Evolutionary conservation across 2,329 filamentous ascomycete genomes (phyloP).

Genomic region (Scytalidium sp.): DNA sequence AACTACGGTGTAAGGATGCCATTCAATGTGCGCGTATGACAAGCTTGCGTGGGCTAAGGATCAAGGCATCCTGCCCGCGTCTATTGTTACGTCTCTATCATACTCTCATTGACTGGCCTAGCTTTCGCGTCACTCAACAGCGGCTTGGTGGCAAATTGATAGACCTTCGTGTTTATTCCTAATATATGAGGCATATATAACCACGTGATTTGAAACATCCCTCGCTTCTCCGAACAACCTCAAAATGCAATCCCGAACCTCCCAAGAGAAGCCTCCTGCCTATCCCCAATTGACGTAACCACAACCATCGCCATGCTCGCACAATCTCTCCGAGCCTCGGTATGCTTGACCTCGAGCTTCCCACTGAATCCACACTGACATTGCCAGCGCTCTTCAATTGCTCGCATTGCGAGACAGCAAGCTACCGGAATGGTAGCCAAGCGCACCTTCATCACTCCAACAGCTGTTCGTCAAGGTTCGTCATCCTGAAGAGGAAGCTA

Average conservation of each 20-base stretch:
- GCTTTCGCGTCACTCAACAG: neutral
- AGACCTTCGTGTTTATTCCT: neutral
- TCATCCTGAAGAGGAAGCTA: neutral
- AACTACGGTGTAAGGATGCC: no score
- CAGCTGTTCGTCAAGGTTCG: conserved; percentile 31
- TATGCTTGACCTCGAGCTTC: conserved; percentile 20
- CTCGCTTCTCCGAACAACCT: conserved; percentile 6
- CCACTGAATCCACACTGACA: conserved; percentile 2
- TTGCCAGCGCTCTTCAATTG: conserved; percentile 30
- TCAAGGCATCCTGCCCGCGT: no score
- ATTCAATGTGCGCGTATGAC: no score
- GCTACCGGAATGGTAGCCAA: conserved; percentile 23
- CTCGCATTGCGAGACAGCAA: conserved; percentile 29
- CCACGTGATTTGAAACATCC: neutral
- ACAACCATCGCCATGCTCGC: conserved; percentile 29
- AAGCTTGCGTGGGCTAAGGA: no score
- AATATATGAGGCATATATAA: neutral
- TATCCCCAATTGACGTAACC: conserved; percentile 25
- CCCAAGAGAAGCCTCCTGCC: conserved; percentile 9
- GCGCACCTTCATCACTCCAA: conserved; percentile 31
- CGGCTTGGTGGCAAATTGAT: neutral
- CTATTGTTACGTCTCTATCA: no score
- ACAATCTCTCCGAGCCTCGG: conserved; percentile 31
- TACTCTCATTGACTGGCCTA: neutral
- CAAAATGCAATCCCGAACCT: conserved; percentile 3